Evolutionary conservation across 2,329 filamentous ascomycete species (phyloP), one percentile per base, ranked within the genome.

Genomic region (Penicillium olsonii): DNA sequence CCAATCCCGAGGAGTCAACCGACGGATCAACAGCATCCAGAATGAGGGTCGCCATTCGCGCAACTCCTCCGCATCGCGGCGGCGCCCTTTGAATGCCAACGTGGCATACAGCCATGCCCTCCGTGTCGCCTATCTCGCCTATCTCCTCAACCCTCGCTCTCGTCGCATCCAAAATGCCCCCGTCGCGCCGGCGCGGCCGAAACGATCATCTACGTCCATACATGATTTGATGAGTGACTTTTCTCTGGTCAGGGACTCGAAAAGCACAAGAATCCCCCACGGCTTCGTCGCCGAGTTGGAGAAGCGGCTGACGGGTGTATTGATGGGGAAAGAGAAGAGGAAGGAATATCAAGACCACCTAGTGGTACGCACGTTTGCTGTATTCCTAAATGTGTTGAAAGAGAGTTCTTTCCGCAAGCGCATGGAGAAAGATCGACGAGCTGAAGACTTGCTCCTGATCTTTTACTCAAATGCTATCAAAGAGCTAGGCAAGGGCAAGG

Each of bases 391-490:
- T 51, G 88, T 90, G 48, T 88, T 99, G 69, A 96, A 92, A 61
- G 90, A 95, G 55, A 85, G 86, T 54, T 85, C 84, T 38, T 96
- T 96, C 66, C 87, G 90, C 59, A 95, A 91, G 75, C 87, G 85
- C 51, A 90, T 96, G 77, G 91, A 96, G 66, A 95, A 95, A 73
- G 92, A 96, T 70, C 84, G 92, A 55, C 87, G 92, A 65, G 87
- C 95, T 18, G 94, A 99, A 71, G 92, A 95, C 56, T 76, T 97
- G 43, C 84, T 99, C 43, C 80, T 99, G 60, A 96, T 97, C 56
- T 97, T 99, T 78, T 97, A 95, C 73, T 95, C 92, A 1, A 88
- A 90, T 55, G 92, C 94, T 6, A 95, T 90, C 38, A 95, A 95
- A 69, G 92, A 95, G 54, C 81, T 96, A 63, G 85, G 88, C 70